Evolutionary conservation across 352 stramenopile genomes (phyloP), one percentile per base, ranked within the genome.

Genomic region (Pythium aphanidermatum): DNA sequence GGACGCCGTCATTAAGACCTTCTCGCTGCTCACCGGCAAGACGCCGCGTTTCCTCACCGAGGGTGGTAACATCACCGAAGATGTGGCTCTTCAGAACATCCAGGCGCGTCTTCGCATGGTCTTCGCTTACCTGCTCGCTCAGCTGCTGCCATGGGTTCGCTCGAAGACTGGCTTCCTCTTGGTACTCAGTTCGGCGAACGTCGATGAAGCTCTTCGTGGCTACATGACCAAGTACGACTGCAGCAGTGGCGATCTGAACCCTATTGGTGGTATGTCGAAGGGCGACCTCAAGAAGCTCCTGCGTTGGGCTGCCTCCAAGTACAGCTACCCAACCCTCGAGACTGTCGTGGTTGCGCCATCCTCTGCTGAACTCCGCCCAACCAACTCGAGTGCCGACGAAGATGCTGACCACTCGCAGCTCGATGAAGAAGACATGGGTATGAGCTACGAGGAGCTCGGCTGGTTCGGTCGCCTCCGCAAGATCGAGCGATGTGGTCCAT

Each of bases 181-280:
- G 6, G 96, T 99, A 25, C 73, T 99, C 17, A 97, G 95, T 43
- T 98, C 87, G 26, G 95, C 90, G 29, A 99, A 99, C 65, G 96
- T 99, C 1, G 96, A 99, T 55, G 96, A 99, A 71, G 91, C 90
- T 0, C 73, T 99, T 33, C 88, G 96, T 42, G 96, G 96, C 23
- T 99, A 99, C 75, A 98, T 99, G 92, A 99, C 96, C 34, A 99
- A 99, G 70, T 99, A 99, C 55, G 96, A 99, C 75, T 99, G 96
- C 70, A 98, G 88, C 54, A 97, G 83, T 46, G 96, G 96, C 11
- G 96, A 99, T 62, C 59, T 99, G 40, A 99, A 99, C 68, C 96
- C 96, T 2, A 99, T 99, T 57, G 96, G 96, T 25, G 92, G 83
- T 1, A 96, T 99, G 34, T 97, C 81, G 12, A 97, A 97, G 62